Evolutionary conservation across 257 asterid genomes (phyloP).

Genomic region (Przewalskia tangutica): DNA sequence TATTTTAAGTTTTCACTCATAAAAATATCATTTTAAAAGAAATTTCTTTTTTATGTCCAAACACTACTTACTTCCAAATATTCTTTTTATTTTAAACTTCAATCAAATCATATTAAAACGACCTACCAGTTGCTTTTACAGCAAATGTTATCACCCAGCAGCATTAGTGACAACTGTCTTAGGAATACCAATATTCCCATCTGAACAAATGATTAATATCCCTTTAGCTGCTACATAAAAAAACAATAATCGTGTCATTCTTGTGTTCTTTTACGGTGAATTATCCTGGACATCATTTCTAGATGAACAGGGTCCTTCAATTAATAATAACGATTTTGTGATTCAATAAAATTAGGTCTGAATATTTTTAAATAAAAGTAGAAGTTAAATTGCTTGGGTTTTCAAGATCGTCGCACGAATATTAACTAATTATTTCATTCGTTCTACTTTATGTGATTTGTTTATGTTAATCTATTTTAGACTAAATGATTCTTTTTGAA

Average conservation of each 20-base stretch:
- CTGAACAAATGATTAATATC: slow-evolving; percentile 30
- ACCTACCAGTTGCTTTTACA: slow-evolving; percentile 18
- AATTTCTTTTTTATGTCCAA: no score
- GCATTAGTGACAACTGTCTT: slow-evolving; percentile 27
- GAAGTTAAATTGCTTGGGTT: no score
- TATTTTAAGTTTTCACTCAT: no score
- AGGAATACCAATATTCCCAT: slow-evolving; percentile 26
- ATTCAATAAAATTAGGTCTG: background rate
- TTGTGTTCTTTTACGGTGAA: background rate
- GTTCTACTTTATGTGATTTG: background rate
- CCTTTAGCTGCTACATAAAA: slow-evolving; percentile 26
- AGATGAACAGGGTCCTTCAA: slow-evolving; percentile 10
- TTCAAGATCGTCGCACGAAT: background rate
- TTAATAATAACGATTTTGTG: slow-evolving; percentile 4
- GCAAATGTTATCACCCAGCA: slow-evolving; percentile 35
- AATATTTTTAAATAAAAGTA: no score
- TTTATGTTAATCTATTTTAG: background rate
- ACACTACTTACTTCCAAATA: no score
- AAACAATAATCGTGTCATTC: slow-evolving; percentile 21
- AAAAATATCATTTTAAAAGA: no score
- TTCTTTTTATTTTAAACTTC: background rate
- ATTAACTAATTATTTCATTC: background rate
- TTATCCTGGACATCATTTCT: background rate
- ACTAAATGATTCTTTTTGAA: background rate
- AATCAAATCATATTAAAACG: slow-evolving; percentile 15